Evolutionary conservation across 805 yeast genomes (phyloP).

Genomic region (Wickerhamiella sergipiensis): DNA sequence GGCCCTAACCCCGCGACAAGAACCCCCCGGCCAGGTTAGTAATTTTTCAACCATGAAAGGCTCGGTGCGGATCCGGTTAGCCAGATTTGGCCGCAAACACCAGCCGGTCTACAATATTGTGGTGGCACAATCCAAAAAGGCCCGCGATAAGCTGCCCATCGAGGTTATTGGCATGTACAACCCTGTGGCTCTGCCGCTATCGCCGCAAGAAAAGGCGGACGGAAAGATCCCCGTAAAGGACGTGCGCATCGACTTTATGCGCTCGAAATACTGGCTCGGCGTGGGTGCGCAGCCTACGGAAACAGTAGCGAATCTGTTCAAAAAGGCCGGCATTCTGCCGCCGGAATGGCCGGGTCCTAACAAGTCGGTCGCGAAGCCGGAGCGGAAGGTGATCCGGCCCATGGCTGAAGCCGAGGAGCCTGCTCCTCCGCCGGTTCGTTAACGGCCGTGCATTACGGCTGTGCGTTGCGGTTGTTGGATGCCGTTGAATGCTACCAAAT

Average conservation of each 20-base stretch:
- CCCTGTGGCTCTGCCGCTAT: constrained; percentile 61
- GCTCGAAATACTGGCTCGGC: constrained; percentile 93
- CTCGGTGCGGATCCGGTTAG: constrained; percentile 73
- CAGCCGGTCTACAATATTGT: constrained; percentile 87
- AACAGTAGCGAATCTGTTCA: constrained; percentile 60
- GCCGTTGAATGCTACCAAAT: no score
- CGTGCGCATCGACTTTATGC: constrained; percentile 67
- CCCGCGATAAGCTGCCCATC: constrained; percentile 77
- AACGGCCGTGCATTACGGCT: not conserved
- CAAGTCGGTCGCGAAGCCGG: constrained; percentile 4
- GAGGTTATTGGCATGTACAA: constrained; percentile 92
- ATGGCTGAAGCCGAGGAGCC: constrained; percentile 11
- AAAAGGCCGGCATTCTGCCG: constrained; percentile 52
- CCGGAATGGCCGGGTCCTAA: constrained; percentile 26
- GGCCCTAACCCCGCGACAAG: not conserved
- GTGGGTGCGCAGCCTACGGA: constrained; percentile 94
- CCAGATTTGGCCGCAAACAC: constrained; percentile 82
- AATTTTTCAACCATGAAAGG: constrained; percentile 37
- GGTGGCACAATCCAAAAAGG: constrained; percentile 54
- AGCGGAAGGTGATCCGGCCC: constrained; percentile 8
- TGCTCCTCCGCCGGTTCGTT: constrained; percentile 16
- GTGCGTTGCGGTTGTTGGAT: no score
- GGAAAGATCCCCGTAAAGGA: constrained; percentile 60
- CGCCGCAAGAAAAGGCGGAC: constrained; percentile 42
- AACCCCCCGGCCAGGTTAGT: no score